Base-by-base conservation (phyloP, 2,329 filamentous ascomycete species). In the Cercospora janseana region DNA sequence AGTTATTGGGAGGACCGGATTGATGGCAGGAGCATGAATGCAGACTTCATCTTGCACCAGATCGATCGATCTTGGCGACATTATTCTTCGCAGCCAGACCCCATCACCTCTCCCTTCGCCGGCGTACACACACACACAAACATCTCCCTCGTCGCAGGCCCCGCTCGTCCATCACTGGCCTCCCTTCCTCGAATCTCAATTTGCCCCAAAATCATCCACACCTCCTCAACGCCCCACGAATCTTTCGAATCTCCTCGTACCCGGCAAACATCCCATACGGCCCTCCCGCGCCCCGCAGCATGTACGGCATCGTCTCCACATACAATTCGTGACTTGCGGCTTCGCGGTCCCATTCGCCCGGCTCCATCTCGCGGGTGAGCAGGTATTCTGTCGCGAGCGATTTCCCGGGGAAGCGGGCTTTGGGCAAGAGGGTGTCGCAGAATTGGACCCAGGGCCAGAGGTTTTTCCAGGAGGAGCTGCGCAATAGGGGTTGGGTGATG, bases 381-480 rank as follows among this genome's bases (percentile, higher is more conserved):
- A n/a, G n/a, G n/a, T 57, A 54, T 4, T 12, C 49, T 12, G 51
- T 37, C 12, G 34, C 15, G 13, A 46, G 31, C 12, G 43, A 35
- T 15, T 46, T 46, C 4, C 43, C 43, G 5, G 34, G 43, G 21
- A 12, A 35, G 4, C 24, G 28, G 23, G 44, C 42, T 27, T 52
- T 46, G 6, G 42, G n/a, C 46, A 56, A 28, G 12, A 50, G 27
- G 3, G 4, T 24, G 23, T 57, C 48, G 42, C 54, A 52, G 8
- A 49, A 52, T 24, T 51, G 41, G 3, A 54, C 38, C 54, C 54
- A 56, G 4, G 51, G 46, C 54, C 54, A 56, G 2, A 56, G n/a
- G 6, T 44, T 52, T 21, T 46, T 34, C 51, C 51, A 57, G n/a
- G n/a, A n/a, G n/a, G n/a, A 2, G 51, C 51, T 13, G 34, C 41